Conservation (phyloP, 768 basidiomycete genomes). For the Xerocomellus chrysenteron region DNA sequence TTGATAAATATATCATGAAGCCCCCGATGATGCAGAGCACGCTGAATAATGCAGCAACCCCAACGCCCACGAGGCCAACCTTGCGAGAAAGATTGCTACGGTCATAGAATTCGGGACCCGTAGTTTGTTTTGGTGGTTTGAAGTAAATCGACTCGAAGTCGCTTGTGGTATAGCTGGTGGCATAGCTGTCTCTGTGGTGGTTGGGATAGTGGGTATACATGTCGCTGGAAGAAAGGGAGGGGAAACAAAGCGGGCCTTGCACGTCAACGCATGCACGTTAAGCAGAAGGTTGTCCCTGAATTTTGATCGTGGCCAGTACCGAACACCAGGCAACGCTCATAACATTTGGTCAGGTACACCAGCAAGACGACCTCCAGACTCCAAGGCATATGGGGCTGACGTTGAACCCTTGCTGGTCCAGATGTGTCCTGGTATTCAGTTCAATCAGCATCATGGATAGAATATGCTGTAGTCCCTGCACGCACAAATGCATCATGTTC, state of each 20-base stretch:
- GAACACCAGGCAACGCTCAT: neutral
- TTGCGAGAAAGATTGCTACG: constrained; percentile 25
- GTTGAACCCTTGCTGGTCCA: neutral
- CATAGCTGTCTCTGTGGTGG: constrained; percentile 7
- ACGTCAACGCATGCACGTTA: neutral
- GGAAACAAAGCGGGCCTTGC: neutral
- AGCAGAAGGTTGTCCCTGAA: neutral
- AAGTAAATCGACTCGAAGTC: constrained; percentile 25
- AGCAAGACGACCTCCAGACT: neutral
- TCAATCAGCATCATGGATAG: neutral
- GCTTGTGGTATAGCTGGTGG: neutral
- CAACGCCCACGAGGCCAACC: constrained; percentile 25
- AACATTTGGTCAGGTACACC: neutral
- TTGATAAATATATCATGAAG: constrained; percentile 20
- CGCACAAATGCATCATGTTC: neutral
- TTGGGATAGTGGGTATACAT: constrained; percentile 4
- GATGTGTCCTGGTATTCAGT: neutral
- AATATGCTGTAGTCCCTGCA: neutral
- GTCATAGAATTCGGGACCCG: constrained; percentile 30
- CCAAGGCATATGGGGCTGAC: neutral
- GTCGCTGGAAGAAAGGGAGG: neutral
- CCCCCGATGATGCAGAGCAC: constrained; percentile 24
- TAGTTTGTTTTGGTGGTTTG: constrained; percentile 17
- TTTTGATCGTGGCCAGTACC: constrained; percentile 1
- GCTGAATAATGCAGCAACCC: constrained; percentile 22